Base-by-base conservation (phyloP, 208 protist species). In the Acanthamoeba healyi region DNA sequence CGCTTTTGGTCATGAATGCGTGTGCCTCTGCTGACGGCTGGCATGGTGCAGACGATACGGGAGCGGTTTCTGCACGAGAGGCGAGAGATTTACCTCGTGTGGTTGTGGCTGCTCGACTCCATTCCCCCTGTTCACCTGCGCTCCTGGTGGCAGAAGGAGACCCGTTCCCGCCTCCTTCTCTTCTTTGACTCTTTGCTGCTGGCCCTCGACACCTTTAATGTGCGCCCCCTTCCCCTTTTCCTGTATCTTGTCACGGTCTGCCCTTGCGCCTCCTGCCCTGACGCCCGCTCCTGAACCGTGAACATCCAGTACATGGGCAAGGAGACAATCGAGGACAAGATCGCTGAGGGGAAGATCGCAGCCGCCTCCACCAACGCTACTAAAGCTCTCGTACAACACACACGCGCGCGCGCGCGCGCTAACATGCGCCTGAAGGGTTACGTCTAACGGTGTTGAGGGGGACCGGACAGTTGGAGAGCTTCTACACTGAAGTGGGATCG, bases 241-340 rank as follows among this genome's bases (percentile, higher is more conserved):
- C n/a, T n/a, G n/a, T n/a, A n/a, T n/a, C n/a, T n/a, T n/a, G n/a
- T n/a, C n/a, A 65, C 24, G 19, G 19, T 65, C 24, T 65, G 58
- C 58, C 24, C 58, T 65, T 24, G 24, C 24, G 24, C 22, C 58
- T 65, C 58, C 22, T 65, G 58, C 58, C 58, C 24, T 65, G 22
- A 65, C 58, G 19, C 24, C 19, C 58, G 19, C 24, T 65, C 19
- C 58, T n/a, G n/a, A n/a, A n/a, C 22, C 58, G 22, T 65, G 58
- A n/a, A n/a, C n/a, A n/a, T n/a, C 38, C 38, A 91, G 84, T 91
- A 91, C 38, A 26, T 70, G 29, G 84, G 84, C 32, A 91, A 91
- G 40, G 56, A 91, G 49, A 63, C 19, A 6, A 58, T 44, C 26
- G 84, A 91, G 51, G 56, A 91, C 19, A 36, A 49, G n/a, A 91